Percentiles rank a stretch among this genome's conserved stretches.
These are phyloP conservation scores for Coccomyxa sp. DNA, from an alignment of 139 green algal genomes.

Conservation along the genomic window DNA sequence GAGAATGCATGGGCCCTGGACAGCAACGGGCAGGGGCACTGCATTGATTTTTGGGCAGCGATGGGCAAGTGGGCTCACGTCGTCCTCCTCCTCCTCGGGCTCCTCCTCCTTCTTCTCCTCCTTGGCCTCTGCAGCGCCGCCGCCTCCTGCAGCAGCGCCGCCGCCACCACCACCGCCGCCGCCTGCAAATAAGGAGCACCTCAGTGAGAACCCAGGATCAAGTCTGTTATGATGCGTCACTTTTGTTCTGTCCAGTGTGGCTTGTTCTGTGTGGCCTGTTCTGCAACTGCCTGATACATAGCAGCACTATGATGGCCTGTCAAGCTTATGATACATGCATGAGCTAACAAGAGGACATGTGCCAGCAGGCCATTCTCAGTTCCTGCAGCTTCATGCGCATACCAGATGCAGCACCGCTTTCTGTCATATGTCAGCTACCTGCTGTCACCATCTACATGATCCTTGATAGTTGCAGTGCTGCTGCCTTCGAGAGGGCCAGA, in stretches of 20 bases:
- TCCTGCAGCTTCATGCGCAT: neutral
- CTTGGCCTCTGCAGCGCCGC: constrained; percentile 40
- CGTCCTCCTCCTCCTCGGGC: constrained; percentile 60
- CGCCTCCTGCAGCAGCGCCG: constrained; percentile 23
- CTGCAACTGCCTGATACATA: neutral
- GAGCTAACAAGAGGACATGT: neutral
- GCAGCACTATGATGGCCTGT: neutral
- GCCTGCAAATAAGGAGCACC: neutral
- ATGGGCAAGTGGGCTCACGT: constrained; percentile 14
- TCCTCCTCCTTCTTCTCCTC: constrained; percentile 61
- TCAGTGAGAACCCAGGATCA: neutral
- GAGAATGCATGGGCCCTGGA: too few species aligned
- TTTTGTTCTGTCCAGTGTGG: too few species aligned
- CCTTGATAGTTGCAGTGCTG: neutral
- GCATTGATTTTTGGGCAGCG: neutral
- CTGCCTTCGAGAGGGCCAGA: neutral
- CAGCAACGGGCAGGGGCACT: neutral
- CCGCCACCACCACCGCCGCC: constrained; percentile 38
- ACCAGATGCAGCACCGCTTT: neutral
- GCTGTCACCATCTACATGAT: neutral
- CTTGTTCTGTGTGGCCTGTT: neutral
- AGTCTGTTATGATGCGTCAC: neutral
- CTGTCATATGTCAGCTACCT: neutral
- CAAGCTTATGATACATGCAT: neutral
- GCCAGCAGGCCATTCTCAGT: neutral